phyloP scores from a whole-genome alignment of 768 basidiomycete genomes.

The Pulveroboletus sp. region DNA sequence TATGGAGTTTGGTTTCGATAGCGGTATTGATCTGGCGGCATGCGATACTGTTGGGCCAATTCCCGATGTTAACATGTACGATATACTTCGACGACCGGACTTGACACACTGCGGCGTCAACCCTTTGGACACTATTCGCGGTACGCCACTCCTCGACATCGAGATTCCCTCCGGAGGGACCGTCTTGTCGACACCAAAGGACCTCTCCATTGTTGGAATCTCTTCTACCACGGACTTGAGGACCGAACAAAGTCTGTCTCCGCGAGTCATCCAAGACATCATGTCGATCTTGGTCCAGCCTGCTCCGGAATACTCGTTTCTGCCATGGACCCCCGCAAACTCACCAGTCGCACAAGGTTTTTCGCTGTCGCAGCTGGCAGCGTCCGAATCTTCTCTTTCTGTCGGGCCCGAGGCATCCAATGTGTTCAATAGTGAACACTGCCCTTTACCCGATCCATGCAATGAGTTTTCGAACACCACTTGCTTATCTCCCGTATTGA shows the following conservation, averaged over 20 bases:
- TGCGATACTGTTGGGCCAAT: slow-evolving; percentile 22
- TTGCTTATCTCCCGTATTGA: slow-evolving; percentile 46
- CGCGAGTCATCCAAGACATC: slow-evolving; percentile 29
- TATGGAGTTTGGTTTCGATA: slow-evolving; percentile 6
- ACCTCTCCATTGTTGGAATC: background rate
- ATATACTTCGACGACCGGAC: slow-evolving; percentile 15
- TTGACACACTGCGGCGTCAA: slow-evolving; percentile 31
- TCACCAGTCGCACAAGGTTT: background rate
- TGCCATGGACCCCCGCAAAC: slow-evolving; percentile 3
- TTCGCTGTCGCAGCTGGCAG: background rate
- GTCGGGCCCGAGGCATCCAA: background rate
- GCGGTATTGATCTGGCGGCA: slow-evolving; percentile 7
- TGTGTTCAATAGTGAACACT: background rate
- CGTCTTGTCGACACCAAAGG: background rate
- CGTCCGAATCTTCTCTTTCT: background rate
- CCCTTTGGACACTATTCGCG: slow-evolving; percentile 35
- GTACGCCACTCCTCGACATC: background rate
- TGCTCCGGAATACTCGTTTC: slow-evolving; percentile 6
- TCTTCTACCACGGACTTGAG: background rate
- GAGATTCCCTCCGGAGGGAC: background rate
- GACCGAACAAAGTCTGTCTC: slow-evolving; percentile 19
- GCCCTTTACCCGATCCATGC: background rate
- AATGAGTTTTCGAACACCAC: background rate
- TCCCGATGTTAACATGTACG: slow-evolving; percentile 35
- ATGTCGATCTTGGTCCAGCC: slow-evolving; percentile 28